phyloP scores from a whole-genome alignment of 2,329 filamentous ascomycete species.

The Calonectria pauciramosa region DNA sequence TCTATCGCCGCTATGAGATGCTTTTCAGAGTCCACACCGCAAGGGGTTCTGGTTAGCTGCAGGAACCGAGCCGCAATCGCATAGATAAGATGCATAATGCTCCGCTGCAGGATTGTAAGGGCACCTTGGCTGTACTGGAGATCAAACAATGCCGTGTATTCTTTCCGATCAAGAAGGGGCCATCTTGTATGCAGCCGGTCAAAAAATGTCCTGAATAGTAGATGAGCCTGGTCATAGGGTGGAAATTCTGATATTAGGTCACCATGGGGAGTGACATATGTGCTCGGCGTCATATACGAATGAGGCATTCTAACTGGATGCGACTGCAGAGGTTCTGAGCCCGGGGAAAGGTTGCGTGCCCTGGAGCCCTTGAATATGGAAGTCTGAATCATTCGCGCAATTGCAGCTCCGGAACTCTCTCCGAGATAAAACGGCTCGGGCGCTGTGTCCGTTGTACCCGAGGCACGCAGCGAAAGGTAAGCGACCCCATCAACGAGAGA shows the following conservation, averaged over 20 bases:
- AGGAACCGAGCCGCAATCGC: neutral
- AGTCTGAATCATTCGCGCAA: conserved; percentile 1
- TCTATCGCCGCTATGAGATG: neutral
- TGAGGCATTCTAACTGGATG: neutral
- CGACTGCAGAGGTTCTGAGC: neutral
- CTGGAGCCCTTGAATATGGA: neutral
- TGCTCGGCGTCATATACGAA: neutral
- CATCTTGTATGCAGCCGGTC: neutral
- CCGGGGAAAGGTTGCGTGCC: neutral
- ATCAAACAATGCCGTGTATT: neutral
- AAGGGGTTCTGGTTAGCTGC: neutral
- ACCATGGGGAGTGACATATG: neutral
- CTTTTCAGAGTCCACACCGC: neutral
- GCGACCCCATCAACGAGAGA: neutral
- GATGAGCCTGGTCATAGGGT: neutral
- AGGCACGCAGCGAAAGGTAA: neutral
- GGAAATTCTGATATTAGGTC: neutral
- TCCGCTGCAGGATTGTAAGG: neutral
- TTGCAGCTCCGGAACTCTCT: neutral
- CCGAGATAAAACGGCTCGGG: neutral
- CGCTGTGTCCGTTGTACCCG: neutral
- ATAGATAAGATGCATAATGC: conserved; percentile 6
- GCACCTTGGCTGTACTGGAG: neutral
- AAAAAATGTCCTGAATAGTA: neutral
- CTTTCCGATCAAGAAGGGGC: neutral